A percentile compares a stretch with the other conserved stretches of the same genome.
Conservation (phyloP, 768 basidiomycete species). For the Polyporus arcularius region DNA sequence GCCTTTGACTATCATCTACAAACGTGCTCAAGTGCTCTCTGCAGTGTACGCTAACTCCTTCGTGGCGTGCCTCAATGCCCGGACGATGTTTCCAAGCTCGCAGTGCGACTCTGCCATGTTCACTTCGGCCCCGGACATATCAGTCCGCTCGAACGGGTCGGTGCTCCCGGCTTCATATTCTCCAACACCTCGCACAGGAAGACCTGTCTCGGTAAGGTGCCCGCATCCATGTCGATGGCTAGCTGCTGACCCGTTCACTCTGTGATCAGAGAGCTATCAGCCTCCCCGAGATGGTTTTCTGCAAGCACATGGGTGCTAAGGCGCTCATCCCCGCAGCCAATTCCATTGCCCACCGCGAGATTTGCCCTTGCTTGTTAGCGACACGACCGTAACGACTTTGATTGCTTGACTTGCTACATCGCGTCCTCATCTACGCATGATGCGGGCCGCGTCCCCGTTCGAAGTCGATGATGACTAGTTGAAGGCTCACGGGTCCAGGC, state of each 20-base stretch:
- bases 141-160: constrained; percentile 13
- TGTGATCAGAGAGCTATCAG: constrained; percentile 12
- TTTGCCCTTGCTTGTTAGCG: constrained; percentile 14
- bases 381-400: constrained; percentile 4
- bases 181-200: constrained; percentile 5
- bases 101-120: constrained; percentile 11
- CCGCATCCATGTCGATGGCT: not conserved
- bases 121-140: constrained; percentile 17
- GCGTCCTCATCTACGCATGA: too few relatives aligned
- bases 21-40: not conserved
- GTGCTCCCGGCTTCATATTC: constrained; percentile 4
- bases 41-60: constrained; percentile 19
- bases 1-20: too few relatives aligned
- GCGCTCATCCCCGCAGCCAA: not conserved
- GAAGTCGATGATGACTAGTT: too few relatives aligned
- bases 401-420: not conserved
- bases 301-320: constrained; percentile 8
- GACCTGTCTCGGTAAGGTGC: constrained; percentile 11
- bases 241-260: not conserved
- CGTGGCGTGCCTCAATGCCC: constrained; percentile 19
- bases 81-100: constrained; percentile 11
- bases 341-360: constrained; percentile 1
- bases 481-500: too few relatives aligned
- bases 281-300: constrained; percentile 16
- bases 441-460: too few relatives aligned